A percentile compares a stretch with the other conserved stretches of the same genome.
These are phyloP conservation scores for Trichoderma simmonsii DNA, from an alignment of 2,329 filamentous ascomycete species.

Conservation along the genomic window DNA sequence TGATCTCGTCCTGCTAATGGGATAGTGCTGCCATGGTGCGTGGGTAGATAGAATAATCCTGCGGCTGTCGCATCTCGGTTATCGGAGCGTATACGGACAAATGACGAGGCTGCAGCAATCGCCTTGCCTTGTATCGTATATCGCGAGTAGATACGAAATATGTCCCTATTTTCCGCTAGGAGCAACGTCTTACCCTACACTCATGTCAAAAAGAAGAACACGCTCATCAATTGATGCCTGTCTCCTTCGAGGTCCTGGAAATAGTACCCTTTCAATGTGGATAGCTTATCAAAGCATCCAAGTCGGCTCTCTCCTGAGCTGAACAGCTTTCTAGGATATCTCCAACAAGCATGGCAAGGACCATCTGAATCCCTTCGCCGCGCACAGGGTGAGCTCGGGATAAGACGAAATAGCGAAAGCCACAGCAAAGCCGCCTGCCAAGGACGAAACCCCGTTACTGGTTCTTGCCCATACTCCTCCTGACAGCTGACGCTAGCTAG, in stretches of 20 bases:
- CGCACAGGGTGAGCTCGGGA: background rate
- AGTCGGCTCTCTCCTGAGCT: background rate
- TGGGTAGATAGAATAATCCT: background rate
- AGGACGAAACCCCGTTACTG: background rate
- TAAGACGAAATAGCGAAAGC: background rate
- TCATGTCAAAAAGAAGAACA: background rate
- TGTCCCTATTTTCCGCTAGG: background rate
- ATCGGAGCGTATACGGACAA: background rate
- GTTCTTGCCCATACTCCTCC: background rate
- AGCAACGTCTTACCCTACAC: background rate
- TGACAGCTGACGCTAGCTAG: slow-evolving; percentile 1
- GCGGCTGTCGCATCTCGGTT: background rate
- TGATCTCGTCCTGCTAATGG: background rate
- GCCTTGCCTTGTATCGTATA: background rate
- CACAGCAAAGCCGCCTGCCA: background rate
- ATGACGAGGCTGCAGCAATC: background rate
- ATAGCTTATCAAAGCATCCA: background rate
- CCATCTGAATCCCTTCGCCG: background rate
- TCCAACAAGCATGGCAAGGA: background rate
- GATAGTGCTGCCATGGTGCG: background rate
- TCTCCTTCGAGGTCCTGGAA: too few species aligned
- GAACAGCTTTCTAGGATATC: background rate
- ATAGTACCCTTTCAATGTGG: background rate
- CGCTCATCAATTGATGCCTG: background rate
- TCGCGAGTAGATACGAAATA: background rate